Conservation (phyloP, 257 asterid species). For the Coffea eugenioides region DNA sequence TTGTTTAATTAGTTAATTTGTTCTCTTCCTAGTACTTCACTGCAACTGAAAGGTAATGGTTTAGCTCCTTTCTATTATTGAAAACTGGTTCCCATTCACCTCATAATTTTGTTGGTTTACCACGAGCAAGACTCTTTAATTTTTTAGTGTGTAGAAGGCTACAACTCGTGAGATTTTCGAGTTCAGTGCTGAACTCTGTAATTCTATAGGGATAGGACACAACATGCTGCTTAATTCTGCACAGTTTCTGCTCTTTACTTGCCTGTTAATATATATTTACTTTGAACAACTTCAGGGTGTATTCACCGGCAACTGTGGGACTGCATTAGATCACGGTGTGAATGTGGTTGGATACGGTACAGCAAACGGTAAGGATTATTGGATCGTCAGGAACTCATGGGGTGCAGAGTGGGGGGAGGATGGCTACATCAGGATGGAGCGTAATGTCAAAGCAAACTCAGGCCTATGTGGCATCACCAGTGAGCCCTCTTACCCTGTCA, state of each 20-base stretch:
- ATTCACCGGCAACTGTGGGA: constrained; percentile 61
- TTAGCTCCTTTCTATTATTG: neutral
- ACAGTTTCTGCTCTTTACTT: neutral
- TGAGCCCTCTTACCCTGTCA: constrained; percentile 72
- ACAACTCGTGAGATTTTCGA: neutral
- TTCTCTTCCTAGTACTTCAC: no score
- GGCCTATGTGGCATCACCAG: constrained; percentile 77
- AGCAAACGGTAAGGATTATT: constrained; percentile 52
- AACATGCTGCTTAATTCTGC: neutral
- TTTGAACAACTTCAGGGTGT: constrained; percentile 47
- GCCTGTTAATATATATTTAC: neutral
- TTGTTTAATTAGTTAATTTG: neutral
- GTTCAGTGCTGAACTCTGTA: no score
- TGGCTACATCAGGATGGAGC: constrained; percentile 72
- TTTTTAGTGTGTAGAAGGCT: no score
- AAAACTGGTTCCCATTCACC: neutral
- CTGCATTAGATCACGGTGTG: constrained; percentile 73
- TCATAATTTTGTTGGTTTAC: neutral
- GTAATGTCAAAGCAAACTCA: constrained; percentile 35
- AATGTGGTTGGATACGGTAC: constrained; percentile 65
- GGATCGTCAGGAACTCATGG: constrained; percentile 87
- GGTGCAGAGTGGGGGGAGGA: constrained; percentile 71
- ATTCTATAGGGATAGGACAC: no score
- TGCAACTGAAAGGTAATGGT: neutral
- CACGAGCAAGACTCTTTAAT: no score